Conservation (phyloP, 2,329 filamentous ascomycete species). For the Aspergillus terreus region DNA sequence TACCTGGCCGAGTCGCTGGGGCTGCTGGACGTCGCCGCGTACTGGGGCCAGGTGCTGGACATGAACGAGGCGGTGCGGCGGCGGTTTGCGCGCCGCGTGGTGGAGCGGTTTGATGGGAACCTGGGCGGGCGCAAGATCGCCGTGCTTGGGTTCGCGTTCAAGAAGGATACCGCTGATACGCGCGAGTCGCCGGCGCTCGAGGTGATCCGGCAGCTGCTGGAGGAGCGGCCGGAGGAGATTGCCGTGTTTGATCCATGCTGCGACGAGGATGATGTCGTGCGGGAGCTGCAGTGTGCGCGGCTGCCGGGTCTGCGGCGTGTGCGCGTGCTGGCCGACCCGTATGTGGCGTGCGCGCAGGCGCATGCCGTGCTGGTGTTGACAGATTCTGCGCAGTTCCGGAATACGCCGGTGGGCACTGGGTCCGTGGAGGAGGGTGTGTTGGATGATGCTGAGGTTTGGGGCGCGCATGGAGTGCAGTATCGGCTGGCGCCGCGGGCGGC, state of each 20-base stretch:
- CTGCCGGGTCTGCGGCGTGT: conserved; percentile 15
- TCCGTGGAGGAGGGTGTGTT: background rate
- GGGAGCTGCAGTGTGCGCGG: conserved; percentile 29
- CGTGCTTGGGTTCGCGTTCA: conserved; percentile 73
- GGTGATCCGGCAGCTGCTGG: conserved; percentile 62
- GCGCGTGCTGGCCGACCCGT: conserved; percentile 41
- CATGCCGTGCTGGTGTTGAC: conserved; percentile 51
- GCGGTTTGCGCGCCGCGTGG: conserved; percentile 64
- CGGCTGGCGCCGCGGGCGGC: conserved; percentile 16
- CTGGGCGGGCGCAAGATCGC: conserved; percentile 67
- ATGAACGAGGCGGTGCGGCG: conserved; percentile 74
- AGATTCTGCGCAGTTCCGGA: conserved; percentile 52
- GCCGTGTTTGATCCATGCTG: conserved; percentile 64
- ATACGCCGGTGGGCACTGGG: conserved; percentile 3
- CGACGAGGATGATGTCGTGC: conserved; percentile 35
- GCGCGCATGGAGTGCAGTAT: conserved; percentile 19
- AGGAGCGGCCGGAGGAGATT: conserved; percentile 62
- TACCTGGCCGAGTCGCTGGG: conserved; percentile 70
- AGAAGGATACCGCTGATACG: conserved; percentile 74
- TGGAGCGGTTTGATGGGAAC: conserved; percentile 65
- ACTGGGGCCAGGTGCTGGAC: conserved; percentile 69
- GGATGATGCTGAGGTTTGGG: conserved; percentile 13
- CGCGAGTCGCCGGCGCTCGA: conserved; percentile 67
- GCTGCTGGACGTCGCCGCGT: conserved; percentile 67
- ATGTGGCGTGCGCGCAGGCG: conserved; percentile 44